Conservation (phyloP, 495 filamentous ascomycete genomes). For the Astrothelium macrocarpum region DNA sequence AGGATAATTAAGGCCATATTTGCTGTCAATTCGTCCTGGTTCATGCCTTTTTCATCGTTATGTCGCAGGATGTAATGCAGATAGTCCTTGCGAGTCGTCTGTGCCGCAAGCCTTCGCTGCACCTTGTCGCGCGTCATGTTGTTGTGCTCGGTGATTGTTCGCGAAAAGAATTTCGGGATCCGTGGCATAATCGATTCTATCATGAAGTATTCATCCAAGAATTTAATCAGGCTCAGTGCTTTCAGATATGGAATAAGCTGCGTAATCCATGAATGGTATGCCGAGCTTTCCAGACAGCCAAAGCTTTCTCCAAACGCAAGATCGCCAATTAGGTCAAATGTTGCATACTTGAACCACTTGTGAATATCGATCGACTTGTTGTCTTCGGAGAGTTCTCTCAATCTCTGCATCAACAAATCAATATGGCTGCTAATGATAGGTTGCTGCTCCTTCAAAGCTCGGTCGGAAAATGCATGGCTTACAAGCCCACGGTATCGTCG, state of each 20-base stretch:
- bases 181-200: background rate
- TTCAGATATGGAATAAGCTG: background rate
- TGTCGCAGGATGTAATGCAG: slow-evolving; percentile 27
- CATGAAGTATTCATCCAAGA: slow-evolving; percentile 20
- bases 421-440: slow-evolving; percentile 5
- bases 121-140: slow-evolving; percentile 11
- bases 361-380: slow-evolving; percentile 33
- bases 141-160: slow-evolving; percentile 7
- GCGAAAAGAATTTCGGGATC: background rate
- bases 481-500: slow-evolving; percentile 16
- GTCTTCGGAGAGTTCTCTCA: background rate
- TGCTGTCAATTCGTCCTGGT: slow-evolving; percentile 11
- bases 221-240: slow-evolving; percentile 25
- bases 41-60: slow-evolving; percentile 16
- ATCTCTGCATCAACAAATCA: background rate
- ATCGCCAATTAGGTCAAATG: slow-evolving; percentile 55
- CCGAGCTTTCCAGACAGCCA: slow-evolving; percentile 39
- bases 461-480: slow-evolving; percentile 8
- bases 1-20: slow-evolving; percentile 11
- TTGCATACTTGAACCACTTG: slow-evolving; percentile 50
- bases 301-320: slow-evolving; percentile 52
- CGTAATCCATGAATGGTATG: slow-evolving; percentile 46
- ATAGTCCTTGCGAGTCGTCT: slow-evolving; percentile 19
- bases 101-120: slow-evolving; percentile 20
- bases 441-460: slow-evolving; percentile 7